Conservation (phyloP, 352 stramenopile species). For the Albugo candida region DNA sequence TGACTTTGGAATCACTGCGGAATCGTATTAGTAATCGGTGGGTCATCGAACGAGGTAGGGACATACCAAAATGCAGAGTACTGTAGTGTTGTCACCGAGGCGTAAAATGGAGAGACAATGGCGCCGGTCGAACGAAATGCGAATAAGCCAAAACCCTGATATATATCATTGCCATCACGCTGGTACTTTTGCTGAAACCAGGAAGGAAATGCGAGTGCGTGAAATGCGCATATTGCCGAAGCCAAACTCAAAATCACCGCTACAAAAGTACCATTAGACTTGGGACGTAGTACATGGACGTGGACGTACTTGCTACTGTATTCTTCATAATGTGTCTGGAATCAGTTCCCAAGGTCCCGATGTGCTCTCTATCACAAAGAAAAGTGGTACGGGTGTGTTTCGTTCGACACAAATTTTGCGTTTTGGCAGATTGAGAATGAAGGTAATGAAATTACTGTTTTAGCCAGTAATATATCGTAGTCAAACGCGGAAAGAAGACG, state of each 20-base stretch:
- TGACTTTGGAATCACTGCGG: slow-evolving; percentile 11
- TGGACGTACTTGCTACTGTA: too few relatives aligned
- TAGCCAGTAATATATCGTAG: too few relatives aligned
- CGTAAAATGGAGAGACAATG: slow-evolving; percentile 61
- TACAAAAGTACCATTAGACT: slow-evolving; percentile 7
- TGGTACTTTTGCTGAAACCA: slow-evolving; percentile 78
- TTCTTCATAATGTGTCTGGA: too few relatives aligned
- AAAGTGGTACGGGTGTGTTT: too few relatives aligned
- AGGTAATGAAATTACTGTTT: too few relatives aligned
- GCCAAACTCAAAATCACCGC: slow-evolving; percentile 59
- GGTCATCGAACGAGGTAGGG: neutral
- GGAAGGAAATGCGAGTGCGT: slow-evolving; percentile 56
- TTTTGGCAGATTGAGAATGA: too few relatives aligned
- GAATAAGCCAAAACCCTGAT: slow-evolving; percentile 65
- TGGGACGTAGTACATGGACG: too few relatives aligned
- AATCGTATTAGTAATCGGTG: neutral
- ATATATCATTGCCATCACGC: slow-evolving; percentile 44
- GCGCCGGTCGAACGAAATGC: slow-evolving; percentile 60
- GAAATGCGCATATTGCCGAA: slow-evolving; percentile 55
- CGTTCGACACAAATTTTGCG: too few relatives aligned
- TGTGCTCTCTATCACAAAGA: too few relatives aligned
- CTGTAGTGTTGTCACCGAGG: slow-evolving; percentile 52
- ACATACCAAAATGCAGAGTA: slow-evolving; percentile 49
- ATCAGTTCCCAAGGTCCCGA: too few relatives aligned
- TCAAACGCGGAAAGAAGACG: too few relatives aligned